Conservation (phyloP, 139 green algal species). For the Volvox reticuliferus region DNA sequence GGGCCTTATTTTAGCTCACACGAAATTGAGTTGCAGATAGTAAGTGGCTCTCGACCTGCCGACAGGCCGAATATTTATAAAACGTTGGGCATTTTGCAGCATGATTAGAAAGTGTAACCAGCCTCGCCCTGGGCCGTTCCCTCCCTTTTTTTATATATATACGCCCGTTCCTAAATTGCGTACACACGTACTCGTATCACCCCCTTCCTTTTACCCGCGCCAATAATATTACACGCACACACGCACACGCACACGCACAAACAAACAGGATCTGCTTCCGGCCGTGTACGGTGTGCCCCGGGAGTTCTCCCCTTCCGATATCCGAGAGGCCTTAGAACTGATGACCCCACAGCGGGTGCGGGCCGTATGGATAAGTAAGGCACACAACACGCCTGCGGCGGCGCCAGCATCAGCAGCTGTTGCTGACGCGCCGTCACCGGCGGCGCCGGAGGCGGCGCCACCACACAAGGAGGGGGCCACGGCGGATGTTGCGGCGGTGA, state of each 20-base stretch:
- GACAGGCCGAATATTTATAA: too few relatives aligned
- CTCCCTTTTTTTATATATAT: too few relatives aligned
- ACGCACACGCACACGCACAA: neutral
- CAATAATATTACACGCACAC: neutral
- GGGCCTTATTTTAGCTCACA: too few relatives aligned
- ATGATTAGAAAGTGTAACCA: too few relatives aligned
- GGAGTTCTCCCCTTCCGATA: slow-evolving; percentile 75
- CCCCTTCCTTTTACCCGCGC: too few relatives aligned
- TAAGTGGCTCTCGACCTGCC: too few relatives aligned
- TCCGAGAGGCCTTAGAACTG: slow-evolving; percentile 69
- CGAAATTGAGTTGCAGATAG: too few relatives aligned
- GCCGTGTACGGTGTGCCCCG: slow-evolving; percentile 68
- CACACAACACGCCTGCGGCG: neutral
- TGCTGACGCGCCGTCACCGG: neutral
- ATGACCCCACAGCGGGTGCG: slow-evolving; percentile 76
- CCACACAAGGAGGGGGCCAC: neutral
- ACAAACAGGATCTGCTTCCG: slow-evolving; percentile 76
- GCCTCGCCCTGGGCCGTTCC: too few relatives aligned
- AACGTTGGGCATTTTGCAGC: too few relatives aligned
- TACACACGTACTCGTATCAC: too few relatives aligned
- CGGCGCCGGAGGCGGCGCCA: neutral
- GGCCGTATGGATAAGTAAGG: slow-evolving; percentile 85
- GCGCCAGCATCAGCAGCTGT: neutral
- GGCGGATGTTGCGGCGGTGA: neutral
- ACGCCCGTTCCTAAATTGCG: too few relatives aligned